Conservation (phyloP, 495 filamentous ascomycete species). For the Penicillium samsonianum region DNA sequence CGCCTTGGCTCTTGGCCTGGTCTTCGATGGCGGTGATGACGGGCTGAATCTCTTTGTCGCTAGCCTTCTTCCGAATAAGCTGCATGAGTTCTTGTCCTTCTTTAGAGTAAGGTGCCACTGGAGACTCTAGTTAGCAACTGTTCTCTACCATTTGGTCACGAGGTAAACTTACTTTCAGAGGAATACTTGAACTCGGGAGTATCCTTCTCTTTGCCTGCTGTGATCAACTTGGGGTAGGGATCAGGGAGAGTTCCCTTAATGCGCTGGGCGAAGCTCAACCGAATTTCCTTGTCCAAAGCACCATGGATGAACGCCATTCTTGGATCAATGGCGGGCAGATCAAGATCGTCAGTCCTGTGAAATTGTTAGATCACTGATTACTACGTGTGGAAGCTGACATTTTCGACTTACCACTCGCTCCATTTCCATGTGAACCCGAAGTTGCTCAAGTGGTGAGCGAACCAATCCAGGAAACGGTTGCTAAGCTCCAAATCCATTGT, state of each 20-base stretch:
- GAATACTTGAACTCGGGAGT: conserved; percentile 92
- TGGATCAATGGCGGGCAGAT: conserved; percentile 73
- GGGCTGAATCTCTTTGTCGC: conserved; percentile 77
- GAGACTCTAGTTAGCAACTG: conserved; percentile 1
- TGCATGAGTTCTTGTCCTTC: conserved; percentile 78
- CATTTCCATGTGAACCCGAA: conserved; percentile 99
- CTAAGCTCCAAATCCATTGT: conserved; percentile 83
- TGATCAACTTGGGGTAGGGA: conserved; percentile 78
- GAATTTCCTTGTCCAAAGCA: conserved; percentile 93
- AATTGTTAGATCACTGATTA: conserved; percentile 13
- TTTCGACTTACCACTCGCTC: conserved; percentile 77
- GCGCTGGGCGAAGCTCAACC: conserved; percentile 91
- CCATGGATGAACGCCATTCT: conserved; percentile 90
- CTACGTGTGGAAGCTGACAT: not conserved
- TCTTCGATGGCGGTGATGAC: conserved; percentile 76
- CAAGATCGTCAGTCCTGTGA: conserved; percentile 74
- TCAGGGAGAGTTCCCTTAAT: conserved; percentile 92
- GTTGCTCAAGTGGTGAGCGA: conserved; percentile 95
- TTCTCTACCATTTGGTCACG: not conserved
- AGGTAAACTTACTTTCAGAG: conserved; percentile 61
- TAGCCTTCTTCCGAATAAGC: conserved; percentile 78
- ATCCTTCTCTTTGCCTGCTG: conserved; percentile 87
- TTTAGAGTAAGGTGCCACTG: conserved; percentile 76
- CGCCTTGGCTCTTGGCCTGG: conserved; percentile 63
- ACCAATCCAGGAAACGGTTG: conserved; percentile 95